Conservation (phyloP, 176 grass and related monocot species). For the Hordeum marinum region DNA sequence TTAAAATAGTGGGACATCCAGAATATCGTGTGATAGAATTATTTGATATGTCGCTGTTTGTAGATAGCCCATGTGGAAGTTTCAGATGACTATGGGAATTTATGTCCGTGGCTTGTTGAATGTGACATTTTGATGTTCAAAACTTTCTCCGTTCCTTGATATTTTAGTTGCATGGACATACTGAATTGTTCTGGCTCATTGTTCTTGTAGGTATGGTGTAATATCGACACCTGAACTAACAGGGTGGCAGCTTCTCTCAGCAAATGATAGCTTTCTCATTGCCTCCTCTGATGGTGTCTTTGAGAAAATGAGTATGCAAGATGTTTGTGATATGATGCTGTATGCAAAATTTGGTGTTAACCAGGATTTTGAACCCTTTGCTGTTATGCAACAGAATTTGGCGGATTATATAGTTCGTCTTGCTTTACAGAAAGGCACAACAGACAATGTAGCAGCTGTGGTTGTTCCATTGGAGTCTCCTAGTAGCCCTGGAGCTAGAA, state of each 20-base stretch:
- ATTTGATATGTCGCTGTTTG: not conserved
- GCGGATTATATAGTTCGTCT: slow-evolving; percentile 59
- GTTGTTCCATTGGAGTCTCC: slow-evolving; percentile 63
- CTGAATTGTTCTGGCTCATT: slow-evolving; percentile 25
- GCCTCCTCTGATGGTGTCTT: slow-evolving; percentile 81
- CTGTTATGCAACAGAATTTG: slow-evolving; percentile 50
- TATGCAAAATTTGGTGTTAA: slow-evolving; percentile 46
- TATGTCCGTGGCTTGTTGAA: not conserved
- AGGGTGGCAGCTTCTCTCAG: slow-evolving; percentile 67
- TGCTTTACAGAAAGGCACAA: slow-evolving; percentile 83
- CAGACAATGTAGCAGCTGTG: slow-evolving; percentile 90
- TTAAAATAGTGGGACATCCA: not conserved
- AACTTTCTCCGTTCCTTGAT: slow-evolving; percentile 11
- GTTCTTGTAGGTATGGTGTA: slow-evolving; percentile 71
- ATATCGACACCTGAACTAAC: slow-evolving; percentile 86
- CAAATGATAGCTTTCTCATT: slow-evolving; percentile 85
- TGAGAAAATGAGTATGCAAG: slow-evolving; percentile 88
- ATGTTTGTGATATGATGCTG: slow-evolving; percentile 77
- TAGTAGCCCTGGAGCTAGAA: slow-evolving; percentile 33
- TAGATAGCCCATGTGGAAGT: not conserved
- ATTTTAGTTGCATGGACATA: not conserved
- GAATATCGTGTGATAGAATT: not conserved
- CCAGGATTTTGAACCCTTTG: slow-evolving; percentile 17
- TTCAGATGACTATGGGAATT: not conserved
- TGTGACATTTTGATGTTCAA: not conserved